Conservation (phyloP, 768 basidiomycete species). For the Lactifluus volemus region DNA sequence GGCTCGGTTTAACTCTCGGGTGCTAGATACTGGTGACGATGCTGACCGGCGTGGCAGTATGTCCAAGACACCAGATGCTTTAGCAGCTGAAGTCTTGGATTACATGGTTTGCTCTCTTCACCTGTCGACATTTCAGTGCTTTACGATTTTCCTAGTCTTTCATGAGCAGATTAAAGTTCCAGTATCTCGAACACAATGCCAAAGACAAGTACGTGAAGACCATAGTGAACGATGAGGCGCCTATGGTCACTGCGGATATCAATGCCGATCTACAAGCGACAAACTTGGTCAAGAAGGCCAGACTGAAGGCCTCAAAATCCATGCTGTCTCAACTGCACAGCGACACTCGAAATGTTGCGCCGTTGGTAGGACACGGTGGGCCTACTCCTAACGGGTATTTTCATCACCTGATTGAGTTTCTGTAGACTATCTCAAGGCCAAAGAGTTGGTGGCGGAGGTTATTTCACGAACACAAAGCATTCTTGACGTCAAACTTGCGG, state of each 20-base stretch:
- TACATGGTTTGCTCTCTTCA: constrained; percentile 44
- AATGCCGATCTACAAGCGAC: constrained; percentile 53
- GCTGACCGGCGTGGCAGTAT: background rate
- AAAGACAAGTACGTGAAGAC: constrained; percentile 83
- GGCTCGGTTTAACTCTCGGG: constrained; percentile 15
- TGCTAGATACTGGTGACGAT: constrained; percentile 11
- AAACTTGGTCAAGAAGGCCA: constrained; percentile 67
- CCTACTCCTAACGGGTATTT: background rate
- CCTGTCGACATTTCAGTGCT: background rate
- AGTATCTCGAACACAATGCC: constrained; percentile 84
- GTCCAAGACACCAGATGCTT: constrained; percentile 9
- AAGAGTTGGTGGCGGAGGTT: constrained; percentile 43
- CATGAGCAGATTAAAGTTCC: constrained; percentile 77
- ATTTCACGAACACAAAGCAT: constrained; percentile 63
- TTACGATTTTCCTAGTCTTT: constrained; percentile 41
- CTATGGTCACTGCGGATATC: constrained; percentile 69
- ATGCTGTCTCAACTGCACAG: constrained; percentile 51
- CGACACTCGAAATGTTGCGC: constrained; percentile 55
- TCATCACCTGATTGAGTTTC: background rate
- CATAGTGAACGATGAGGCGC: constrained; percentile 81
- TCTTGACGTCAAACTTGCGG: constrained; percentile 69
- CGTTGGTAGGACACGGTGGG: constrained; percentile 60
- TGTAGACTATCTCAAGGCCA: constrained; percentile 53
- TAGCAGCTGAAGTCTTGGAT: constrained; percentile 40
- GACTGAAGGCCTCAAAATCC: constrained; percentile 55